Conservation (phyloP, 192 early-diverging fungal species). For the Geosiphon pyriformis region DNA sequence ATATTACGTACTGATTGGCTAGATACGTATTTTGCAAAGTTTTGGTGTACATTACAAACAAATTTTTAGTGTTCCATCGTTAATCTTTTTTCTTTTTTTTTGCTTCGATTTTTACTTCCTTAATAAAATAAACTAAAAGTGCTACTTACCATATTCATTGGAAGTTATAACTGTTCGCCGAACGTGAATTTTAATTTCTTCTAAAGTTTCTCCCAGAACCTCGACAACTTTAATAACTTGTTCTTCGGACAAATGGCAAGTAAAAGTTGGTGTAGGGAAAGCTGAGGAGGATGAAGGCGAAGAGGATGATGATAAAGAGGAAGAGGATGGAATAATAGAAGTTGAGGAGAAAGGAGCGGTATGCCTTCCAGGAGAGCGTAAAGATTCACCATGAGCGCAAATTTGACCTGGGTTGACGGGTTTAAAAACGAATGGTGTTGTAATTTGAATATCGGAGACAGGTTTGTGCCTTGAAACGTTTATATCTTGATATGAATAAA, state of each 20-base stretch:
- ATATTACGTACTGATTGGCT: not conserved
- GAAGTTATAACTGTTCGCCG: slow-evolving; percentile 1
- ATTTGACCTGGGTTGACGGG: not conserved
- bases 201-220: slow-evolving; percentile 6
- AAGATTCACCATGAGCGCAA: not conserved
- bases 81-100: not conserved
- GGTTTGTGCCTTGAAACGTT: not conserved
- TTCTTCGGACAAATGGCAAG: slow-evolving; percentile 7
- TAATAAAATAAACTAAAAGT: too few species aligned
- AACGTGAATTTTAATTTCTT: slow-evolving; percentile 12
- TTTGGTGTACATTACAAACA: not conserved
- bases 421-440: slow-evolving; percentile 4
- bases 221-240: slow-evolving; percentile 15
- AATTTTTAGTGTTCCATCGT: not conserved
- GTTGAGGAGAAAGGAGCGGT: not conserved
- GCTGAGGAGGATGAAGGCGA: not conserved
- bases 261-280: not conserved
- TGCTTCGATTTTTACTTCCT: too few species aligned
- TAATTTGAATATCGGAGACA: not conserved
- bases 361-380: too few species aligned
- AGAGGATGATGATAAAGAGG: not conserved
- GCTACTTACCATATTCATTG: not conserved
- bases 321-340: not conserved
- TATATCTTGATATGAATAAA: not conserved
- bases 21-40: not conserved